Evolutionary conservation across 2,329 filamentous ascomycete genomes (phyloP), one percentile per base, ranked within the genome.

Genomic region (Trichoderma semiorbis): DNA sequence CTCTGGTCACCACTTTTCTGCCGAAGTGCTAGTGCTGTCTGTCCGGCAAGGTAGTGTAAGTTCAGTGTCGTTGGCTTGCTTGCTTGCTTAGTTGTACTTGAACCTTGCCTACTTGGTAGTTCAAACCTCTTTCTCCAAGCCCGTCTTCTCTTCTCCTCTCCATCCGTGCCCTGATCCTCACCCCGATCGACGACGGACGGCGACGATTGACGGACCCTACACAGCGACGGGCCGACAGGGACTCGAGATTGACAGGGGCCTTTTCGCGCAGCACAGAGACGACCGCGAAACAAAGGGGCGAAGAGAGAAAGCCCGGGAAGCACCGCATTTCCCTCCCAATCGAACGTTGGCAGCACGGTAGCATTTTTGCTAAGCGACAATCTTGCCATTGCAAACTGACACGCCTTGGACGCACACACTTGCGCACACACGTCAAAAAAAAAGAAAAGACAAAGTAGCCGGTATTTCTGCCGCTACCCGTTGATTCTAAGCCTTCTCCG

Each of bases 161-260:
- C 55, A 61, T 47, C 66, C 39, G 66, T 50, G 66, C 66, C 39
- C 55, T 58, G 26, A 39, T 67, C 47, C 30, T 28, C 53, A 34
- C 30, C 26, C 55, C 66, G 66, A 69, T 69, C 66, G 66, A 69
- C 66, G 36, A 50, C 24, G 26, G n/a, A 67, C 36, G 39, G 66
- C 66, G 36, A 69, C 66, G 66, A 69, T 69, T 43, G 66, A 69
- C 66, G 66, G 66, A 61, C 66, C 36, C 39, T 60, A 60, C 55
- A 69, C n/a, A 58, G 64, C 50, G 64, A 67, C 64, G 64, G 66
- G 55, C 55, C 66, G 55, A 69, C 66, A 69, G 66, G 65, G 66
- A 69, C 55, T 69, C 28, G 66, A 61, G 36, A 61, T 61, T 69
- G 65, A 69, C 66, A 69, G 66, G 66, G 66, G 55, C 55, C 12